phyloP scores from a whole-genome alignment of 345 rosid genomes.

The Sisymbrium irio region DNA sequence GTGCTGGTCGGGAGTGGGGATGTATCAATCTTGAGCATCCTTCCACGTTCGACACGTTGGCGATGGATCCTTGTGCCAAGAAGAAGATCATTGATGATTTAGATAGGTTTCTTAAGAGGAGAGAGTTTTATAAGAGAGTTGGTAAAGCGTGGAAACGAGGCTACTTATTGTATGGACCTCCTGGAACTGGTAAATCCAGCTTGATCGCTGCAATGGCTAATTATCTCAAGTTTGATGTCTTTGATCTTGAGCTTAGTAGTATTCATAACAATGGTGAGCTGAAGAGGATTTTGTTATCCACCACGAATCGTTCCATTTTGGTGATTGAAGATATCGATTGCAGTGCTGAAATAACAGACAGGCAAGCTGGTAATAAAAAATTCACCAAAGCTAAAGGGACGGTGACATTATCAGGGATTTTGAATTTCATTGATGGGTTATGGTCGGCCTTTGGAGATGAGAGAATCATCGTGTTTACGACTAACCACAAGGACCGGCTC shows the following conservation, averaged over 20 bases:
- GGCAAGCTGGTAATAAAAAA: conserved; percentile 12
- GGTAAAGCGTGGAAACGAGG: conserved; percentile 67
- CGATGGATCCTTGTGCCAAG: conserved; percentile 42
- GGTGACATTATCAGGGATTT: conserved; percentile 35
- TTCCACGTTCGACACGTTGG: conserved; percentile 47
- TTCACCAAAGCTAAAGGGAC: neutral
- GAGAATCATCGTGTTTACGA: conserved; percentile 38
- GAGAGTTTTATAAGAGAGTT: conserved; percentile 46
- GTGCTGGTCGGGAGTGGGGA: conserved; percentile 37
- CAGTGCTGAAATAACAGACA: conserved; percentile 22
- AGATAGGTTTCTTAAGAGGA: conserved; percentile 48
- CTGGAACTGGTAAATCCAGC: conserved; percentile 59
- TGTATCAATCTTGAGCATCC: conserved; percentile 50
- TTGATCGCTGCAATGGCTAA: conserved; percentile 65
- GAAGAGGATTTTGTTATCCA: neutral
- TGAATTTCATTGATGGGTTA: conserved; percentile 38
- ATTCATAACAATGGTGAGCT: conserved; percentile 29
- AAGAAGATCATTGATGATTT: conserved; percentile 45
- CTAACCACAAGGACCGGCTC: conserved; percentile 34
- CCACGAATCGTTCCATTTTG: conserved; percentile 47
- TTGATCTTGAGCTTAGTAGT: conserved; percentile 48
- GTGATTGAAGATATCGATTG: conserved; percentile 67
- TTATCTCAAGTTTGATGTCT: conserved; percentile 50
- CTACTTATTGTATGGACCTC: conserved; percentile 49
- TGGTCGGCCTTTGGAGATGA: conserved; percentile 41